Base-by-base conservation (phyloP, 176 grass and related monocot genomes). In the Bonia amplexicaulis region DNA sequence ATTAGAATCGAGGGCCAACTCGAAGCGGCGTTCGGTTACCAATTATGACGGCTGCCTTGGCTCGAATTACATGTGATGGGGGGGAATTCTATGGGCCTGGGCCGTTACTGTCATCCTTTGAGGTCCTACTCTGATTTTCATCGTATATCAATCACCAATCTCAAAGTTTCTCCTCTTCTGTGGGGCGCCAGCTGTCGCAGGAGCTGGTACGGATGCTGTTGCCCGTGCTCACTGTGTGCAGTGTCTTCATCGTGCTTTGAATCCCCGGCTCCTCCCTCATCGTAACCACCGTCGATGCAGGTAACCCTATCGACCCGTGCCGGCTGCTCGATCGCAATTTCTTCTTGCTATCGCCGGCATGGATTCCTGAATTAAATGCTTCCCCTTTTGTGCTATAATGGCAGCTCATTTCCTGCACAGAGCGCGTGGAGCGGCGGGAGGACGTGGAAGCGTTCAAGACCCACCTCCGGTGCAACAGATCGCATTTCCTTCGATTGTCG, bases 401-500 rank as follows among this genome's bases (percentile, higher is more conserved):
- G 69, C 69, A 61, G 58, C 37, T 67, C 31, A 60, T 45, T 45
- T 61, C 57, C 27, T 81, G 10, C 37, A 42, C 77, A 92, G 86
- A 92, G 72, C 83, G 79, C 78, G 79, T 85, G 72, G 90, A 86
- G 33, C 47, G 78, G 73, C 85, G 84, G 25, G 85, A 85, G 71
- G 91, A 96, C 26, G 54, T 89, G 54, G 87, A 93, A 76, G 79
- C 86, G 73, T 85, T 96, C 77, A 93, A 90, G 94, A 96, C 94
- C 39, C 94, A 96, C 88, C 85, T 96, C 31, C 3, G 31, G 31
- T 33, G 31, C 31, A 33, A 3, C 31, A 33, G 3, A 33, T 54
- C 17, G 69, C 85, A 75, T 87, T 87, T 7, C 14, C 1, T 37
- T 42, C 40, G 80, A 60, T 17, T 60, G 60, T 69, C 26, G 9